Evolutionary conservation across 345 rosid genomes (phyloP).

Genomic region (Corymbia maculata): DNA sequence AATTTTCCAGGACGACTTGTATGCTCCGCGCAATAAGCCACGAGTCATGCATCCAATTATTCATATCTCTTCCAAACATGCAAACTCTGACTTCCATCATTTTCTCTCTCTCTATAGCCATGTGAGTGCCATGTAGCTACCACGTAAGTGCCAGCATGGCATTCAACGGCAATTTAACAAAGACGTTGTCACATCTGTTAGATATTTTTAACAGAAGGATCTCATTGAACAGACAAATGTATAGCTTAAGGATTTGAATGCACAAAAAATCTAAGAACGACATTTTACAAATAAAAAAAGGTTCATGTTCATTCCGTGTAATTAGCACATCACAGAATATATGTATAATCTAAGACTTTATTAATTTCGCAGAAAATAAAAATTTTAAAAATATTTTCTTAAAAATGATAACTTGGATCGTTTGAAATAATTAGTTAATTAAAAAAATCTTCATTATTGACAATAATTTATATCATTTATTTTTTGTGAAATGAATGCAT

Average conservation of each 20-base stretch:
- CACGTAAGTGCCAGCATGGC: neutral
- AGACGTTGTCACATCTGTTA: accelerated
- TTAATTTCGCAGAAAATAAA: neutral
- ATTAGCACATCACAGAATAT: neutral
- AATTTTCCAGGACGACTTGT: too few species aligned
- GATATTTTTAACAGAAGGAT: neutral
- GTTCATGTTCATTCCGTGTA: neutral
- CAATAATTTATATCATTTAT: neutral
- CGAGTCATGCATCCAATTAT: neutral
- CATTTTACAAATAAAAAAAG: neutral
- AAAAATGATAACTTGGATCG: neutral
- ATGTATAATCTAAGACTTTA: neutral
- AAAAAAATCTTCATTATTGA: neutral
- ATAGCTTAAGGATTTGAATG: neutral
- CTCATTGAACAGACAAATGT: neutral
- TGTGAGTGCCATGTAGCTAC: neutral
- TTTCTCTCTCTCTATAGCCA: too few species aligned
- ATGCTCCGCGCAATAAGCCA: neutral
- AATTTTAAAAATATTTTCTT: neutral
- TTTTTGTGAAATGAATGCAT: too few species aligned
- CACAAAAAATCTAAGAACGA: accelerated
- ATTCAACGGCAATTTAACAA: neutral
- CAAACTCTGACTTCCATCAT: too few species aligned
- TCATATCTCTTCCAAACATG: too few species aligned
- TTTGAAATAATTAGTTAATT: neutral